Base-by-base conservation (phyloP, 2,329 filamentous ascomycete genomes). In the Calonectria naviculata region DNA sequence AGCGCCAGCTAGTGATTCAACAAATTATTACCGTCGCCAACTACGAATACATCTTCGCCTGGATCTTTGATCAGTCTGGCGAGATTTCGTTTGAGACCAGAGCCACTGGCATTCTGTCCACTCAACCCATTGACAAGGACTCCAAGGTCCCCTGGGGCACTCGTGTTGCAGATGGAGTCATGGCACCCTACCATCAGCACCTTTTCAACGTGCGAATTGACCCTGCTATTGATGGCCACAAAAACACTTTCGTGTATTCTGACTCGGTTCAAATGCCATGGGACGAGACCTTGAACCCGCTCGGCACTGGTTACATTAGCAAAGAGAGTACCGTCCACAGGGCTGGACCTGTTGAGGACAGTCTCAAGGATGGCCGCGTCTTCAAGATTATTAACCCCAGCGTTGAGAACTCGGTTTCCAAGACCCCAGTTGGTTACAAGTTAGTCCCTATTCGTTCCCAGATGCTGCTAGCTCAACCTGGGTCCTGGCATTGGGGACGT, bases 121-220 rank as follows among this genome's bases (percentile, higher is more conserved):
- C 90, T 3, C 86, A 90, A 29, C 87, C 89, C 69, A 92, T 93
- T 64, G 89, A 89, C 67, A 88, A 83, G 71, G 90, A 86, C 46
- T 83, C 75, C 19, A 81, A 80, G 6, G 88, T 74, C 74, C 81
- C 81, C 4, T 93, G 87, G 75, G 91, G 91, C 26, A 93, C 89
- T 62, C 85, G 92, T 1, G 91, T 94, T 0, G 85, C 87, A 0
- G 88, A 90, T 0, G 92, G 92, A 1, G 89, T 92, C 1, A 83
- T 93, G 4, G 92, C 92, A 0, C 89, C 90, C 65, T 89, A 93
- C 78, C 92, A 94, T 75, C 92, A 94, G 78, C 92, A 94, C 81
- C 86, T 94, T 63, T 93, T 94, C 79, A 88, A 85, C 21, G 78
- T 91, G 28, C 87, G 91, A 2, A 89, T 94, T 54, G 92, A 94